Conservation (phyloP, 2,329 filamentous ascomycete genomes). For the Ascochyta lentis region DNA sequence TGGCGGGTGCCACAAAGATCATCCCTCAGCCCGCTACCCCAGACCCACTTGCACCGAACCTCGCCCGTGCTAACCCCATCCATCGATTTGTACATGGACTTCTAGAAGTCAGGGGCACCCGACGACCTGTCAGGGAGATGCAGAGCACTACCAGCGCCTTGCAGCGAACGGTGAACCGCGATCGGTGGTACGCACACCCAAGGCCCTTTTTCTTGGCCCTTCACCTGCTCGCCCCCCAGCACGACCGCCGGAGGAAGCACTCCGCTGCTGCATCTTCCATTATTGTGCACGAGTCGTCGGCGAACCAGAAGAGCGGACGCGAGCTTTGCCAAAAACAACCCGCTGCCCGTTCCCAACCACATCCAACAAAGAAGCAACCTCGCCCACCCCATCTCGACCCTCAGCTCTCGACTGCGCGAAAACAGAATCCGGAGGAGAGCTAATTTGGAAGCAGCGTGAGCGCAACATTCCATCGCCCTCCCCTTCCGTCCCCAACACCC, state of each 20-base stretch:
- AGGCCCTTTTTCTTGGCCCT: neutral
- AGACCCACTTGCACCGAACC: slow-evolving; percentile 9
- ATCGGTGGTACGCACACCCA: neutral
- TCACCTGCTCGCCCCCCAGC: neutral
- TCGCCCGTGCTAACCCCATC: slow-evolving; percentile 1
- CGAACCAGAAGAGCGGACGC: neutral
- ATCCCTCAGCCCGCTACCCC: slow-evolving; percentile 17
- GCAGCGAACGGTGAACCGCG: neutral
- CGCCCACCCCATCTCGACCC: neutral
- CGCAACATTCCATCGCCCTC: too few species aligned
- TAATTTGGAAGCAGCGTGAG: too few species aligned
- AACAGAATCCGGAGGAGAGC: neutral
- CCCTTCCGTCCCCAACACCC: too few species aligned
- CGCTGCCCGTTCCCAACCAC: slow-evolving; percentile 7
- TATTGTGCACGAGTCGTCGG: slow-evolving; percentile 3
- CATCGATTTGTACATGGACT: neutral
- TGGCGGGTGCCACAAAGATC: slow-evolving; percentile 17
- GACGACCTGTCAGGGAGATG: neutral
- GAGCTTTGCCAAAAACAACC: slow-evolving; percentile 9
- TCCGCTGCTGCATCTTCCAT: neutral
- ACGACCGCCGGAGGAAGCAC: neutral
- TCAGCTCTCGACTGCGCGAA: neutral
- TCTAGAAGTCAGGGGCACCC: slow-evolving; percentile 6
- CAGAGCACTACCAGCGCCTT: neutral
- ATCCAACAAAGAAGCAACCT: slow-evolving; percentile 9